phyloP scores from a whole-genome alignment of 75 land plant genomes.

The Cryptomeria japonica region DNA sequence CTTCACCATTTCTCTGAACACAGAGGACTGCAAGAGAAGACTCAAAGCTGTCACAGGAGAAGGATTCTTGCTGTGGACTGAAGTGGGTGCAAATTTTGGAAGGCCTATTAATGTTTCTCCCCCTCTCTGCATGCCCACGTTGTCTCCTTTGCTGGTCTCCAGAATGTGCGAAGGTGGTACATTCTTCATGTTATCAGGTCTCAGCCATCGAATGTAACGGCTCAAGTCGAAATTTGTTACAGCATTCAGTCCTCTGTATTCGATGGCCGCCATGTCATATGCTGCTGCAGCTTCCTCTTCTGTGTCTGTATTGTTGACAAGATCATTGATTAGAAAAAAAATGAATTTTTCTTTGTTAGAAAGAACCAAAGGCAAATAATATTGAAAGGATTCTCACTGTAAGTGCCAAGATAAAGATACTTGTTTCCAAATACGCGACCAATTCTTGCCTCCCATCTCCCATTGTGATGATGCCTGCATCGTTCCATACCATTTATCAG shows the following conservation, averaged over 20 bases:
- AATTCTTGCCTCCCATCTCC: constrained; percentile 84
- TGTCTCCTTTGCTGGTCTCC: neutral
- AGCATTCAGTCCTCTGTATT: constrained; percentile 80
- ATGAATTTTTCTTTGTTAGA: too few species aligned
- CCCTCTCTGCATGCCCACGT: neutral
- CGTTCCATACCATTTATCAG: neutral
- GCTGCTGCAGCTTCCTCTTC: constrained; percentile 84
- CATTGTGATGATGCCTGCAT: constrained; percentile 71
- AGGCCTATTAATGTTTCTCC: neutral
- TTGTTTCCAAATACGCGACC: constrained; percentile 83
- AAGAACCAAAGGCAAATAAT: too few species aligned
- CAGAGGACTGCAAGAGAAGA: neutral
- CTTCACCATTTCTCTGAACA: neutral
- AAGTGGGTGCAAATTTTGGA: neutral
- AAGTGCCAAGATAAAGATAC: constrained; percentile 76
- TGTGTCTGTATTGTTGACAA: constrained; percentile 27
- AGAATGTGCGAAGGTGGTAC: neutral
- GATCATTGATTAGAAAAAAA: neutral
- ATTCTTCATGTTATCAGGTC: neutral
- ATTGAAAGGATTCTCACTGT: constrained; percentile 39
- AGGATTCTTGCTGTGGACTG: neutral
- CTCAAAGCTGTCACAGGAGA: neutral
- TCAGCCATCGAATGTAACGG: constrained; percentile 24
- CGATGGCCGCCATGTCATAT: constrained; percentile 70
- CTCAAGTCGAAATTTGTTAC: constrained; percentile 80